Conservation (phyloP, 352 stramenopile species). For the Blastocystis sp. region DNA sequence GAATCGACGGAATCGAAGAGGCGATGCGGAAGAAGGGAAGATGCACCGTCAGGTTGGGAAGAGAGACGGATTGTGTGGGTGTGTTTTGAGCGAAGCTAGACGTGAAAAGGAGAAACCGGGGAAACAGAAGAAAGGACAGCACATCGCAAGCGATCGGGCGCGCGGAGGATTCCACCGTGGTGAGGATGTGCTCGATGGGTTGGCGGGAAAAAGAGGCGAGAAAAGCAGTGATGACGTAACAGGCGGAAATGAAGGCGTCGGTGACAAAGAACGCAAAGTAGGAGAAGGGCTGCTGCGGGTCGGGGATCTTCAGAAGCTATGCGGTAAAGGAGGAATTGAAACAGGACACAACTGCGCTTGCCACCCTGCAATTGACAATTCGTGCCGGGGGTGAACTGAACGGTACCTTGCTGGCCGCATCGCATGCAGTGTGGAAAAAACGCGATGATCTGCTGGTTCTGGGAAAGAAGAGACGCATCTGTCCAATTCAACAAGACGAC, state of each 20-base stretch:
- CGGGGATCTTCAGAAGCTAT: background rate
- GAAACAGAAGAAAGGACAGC: constrained; percentile 9
- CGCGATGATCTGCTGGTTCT: background rate
- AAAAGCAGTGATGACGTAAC: background rate
- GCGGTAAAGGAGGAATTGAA: background rate
- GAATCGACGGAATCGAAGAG: background rate
- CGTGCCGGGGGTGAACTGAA: background rate
- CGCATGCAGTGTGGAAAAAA: background rate
- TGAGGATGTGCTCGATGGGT: background rate
- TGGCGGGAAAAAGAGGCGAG: background rate
- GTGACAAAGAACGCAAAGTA: background rate
- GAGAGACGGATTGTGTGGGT: background rate
- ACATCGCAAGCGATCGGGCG: constrained; percentile 10
- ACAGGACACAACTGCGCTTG: background rate
- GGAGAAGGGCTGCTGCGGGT: background rate
- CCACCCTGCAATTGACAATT: background rate
- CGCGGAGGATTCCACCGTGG: background rate
- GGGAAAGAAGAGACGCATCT: background rate
- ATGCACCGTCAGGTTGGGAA: background rate
- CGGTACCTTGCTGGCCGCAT: background rate
- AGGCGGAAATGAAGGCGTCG: background rate
- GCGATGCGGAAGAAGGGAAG: background rate
- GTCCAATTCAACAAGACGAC: background rate
- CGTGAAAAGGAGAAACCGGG: background rate
- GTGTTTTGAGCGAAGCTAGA: background rate